Conservation (phyloP, 192 early-diverging fungal genomes). For the Mortierella hygrophila region DNA sequence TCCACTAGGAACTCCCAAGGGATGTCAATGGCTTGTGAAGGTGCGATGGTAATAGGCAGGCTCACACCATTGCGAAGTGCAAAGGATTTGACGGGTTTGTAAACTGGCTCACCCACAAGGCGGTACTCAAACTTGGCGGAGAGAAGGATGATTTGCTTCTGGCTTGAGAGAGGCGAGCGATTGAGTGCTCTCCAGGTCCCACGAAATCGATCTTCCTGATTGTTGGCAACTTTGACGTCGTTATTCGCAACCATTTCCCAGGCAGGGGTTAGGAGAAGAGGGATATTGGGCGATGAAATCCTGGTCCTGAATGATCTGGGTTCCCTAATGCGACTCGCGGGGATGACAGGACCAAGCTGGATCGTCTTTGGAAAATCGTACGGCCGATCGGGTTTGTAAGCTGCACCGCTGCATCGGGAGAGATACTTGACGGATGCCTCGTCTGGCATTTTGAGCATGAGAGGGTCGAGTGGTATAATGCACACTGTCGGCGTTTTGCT, state of each 20-base stretch:
- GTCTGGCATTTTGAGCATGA: conserved; percentile 18
- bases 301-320: conserved; percentile 13
- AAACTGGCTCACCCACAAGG: conserved; percentile 49
- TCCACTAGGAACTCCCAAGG: conserved; percentile 35
- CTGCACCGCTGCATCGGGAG: conserved; percentile 2
- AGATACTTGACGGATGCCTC: neutral
- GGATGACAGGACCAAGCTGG: conserved; percentile 25
- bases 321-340: neutral
- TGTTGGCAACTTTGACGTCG: neutral
- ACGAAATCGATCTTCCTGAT: conserved; percentile 6
- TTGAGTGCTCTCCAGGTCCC: conserved; percentile 20
- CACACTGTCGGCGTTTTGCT: conserved; percentile 23
- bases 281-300: neutral
- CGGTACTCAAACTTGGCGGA: conserved; percentile 46
- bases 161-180: neutral
- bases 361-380: conserved; percentile 50
- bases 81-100: conserved; percentile 27
- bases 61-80: conserved; percentile 17
- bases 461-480: conserved; percentile 27
- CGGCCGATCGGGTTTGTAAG: conserved; percentile 34
- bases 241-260: conserved; percentile 19
- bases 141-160: conserved; percentile 9
- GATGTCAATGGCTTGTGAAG: conserved; percentile 34
- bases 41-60: conserved; percentile 37
- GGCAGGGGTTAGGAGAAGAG: neutral